Evolutionary conservation across 2,329 filamentous ascomycete genomes (phyloP).

Genomic region (Alternaria postmessia): DNA sequence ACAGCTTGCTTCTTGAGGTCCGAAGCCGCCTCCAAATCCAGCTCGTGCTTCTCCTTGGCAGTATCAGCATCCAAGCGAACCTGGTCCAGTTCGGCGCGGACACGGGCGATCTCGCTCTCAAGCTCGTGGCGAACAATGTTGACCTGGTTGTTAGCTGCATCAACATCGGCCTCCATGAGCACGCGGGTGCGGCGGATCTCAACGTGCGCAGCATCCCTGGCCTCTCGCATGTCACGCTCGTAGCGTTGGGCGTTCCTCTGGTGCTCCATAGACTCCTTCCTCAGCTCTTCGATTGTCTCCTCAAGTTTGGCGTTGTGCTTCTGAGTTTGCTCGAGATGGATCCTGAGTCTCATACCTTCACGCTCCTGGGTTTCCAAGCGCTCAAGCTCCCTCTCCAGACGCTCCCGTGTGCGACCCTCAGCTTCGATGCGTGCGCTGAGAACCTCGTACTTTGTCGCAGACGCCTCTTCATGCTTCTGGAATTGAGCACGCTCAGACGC

Average conservation of each 20-base stretch:
- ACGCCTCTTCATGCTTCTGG: conserved; percentile 71
- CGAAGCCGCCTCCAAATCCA: conserved; percentile 82
- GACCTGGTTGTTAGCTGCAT: conserved; percentile 83
- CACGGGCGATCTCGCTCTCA: conserved; percentile 77
- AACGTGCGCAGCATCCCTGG: conserved; percentile 77
- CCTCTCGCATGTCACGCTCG: conserved; percentile 84
- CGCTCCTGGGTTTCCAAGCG: conserved; percentile 67
- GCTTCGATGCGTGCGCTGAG: conserved; percentile 62
- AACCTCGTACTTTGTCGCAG: conserved; percentile 62
- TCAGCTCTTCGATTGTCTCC: conserved; percentile 60
- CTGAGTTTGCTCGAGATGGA: conserved; percentile 70
- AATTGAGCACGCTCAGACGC: conserved; percentile 82
- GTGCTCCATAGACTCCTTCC: conserved; percentile 74
- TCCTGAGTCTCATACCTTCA: conserved; percentile 78
- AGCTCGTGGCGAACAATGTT: conserved; percentile 83
- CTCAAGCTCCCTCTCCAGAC: conserved; percentile 57
- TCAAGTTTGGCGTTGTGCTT: conserved; percentile 72
- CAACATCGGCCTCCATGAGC: conserved; percentile 81
- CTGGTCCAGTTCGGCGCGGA: conserved; percentile 79
- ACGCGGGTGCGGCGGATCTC: conserved; percentile 84
- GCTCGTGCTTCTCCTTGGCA: conserved; percentile 79
- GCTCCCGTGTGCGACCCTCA: conserved; percentile 53
- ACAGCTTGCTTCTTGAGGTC: conserved; percentile 70
- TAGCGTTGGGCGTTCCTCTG: conserved; percentile 73
- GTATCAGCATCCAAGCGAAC: conserved; percentile 82